phyloP scores from a whole-genome alignment of 768 basidiomycete genomes.

The Boletus pseudo-olivaceus region DNA sequence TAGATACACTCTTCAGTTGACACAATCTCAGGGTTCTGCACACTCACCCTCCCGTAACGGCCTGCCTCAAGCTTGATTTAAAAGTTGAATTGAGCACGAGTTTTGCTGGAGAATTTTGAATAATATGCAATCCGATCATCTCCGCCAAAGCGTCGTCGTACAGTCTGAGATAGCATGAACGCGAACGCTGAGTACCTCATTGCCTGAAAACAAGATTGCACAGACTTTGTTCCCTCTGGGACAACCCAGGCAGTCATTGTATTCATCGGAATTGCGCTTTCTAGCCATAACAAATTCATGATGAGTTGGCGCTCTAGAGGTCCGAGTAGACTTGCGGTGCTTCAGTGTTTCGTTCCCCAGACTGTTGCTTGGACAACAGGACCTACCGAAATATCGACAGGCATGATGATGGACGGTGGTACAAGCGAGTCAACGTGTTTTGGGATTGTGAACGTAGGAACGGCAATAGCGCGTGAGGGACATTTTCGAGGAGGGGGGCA shows the following conservation, averaged over 20 bases:
- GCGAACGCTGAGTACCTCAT: slow-evolving; percentile 2
- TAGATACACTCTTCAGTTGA: slow-evolving; percentile 27
- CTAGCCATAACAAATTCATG: slow-evolving; percentile 88
- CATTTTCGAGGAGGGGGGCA: slow-evolving; percentile 18
- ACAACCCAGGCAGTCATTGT: slow-evolving; percentile 78
- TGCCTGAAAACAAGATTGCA: slow-evolving; percentile 2
- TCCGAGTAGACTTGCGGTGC: slow-evolving; percentile 55
- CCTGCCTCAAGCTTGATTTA: slow-evolving; percentile 75
- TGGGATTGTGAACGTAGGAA: slow-evolving; percentile 83
- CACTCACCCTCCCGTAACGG: slow-evolving; percentile 82
- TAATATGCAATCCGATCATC: slow-evolving; percentile 65
- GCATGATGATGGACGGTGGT: slow-evolving; percentile 83
- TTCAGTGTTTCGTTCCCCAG: slow-evolving; percentile 1
- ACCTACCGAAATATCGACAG: slow-evolving; percentile 83
- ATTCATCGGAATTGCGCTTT: slow-evolving; percentile 60
- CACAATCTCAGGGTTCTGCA: not conserved
- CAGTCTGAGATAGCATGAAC: slow-evolving; percentile 41
- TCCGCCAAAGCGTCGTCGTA: slow-evolving; percentile 68
- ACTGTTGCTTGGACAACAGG: not conserved
- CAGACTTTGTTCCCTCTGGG: slow-evolving; percentile 68
- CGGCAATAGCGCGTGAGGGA: slow-evolving; percentile 65
- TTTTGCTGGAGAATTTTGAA: slow-evolving; percentile 57
- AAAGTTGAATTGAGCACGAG: slow-evolving; percentile 70
- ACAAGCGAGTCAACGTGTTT: slow-evolving; percentile 71
- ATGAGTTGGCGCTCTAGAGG: slow-evolving; percentile 81